These are phyloP conservation scores for Macrocybe gigantea DNA, from an alignment of 768 basidiomycete species.

Conservation along the genomic window DNA sequence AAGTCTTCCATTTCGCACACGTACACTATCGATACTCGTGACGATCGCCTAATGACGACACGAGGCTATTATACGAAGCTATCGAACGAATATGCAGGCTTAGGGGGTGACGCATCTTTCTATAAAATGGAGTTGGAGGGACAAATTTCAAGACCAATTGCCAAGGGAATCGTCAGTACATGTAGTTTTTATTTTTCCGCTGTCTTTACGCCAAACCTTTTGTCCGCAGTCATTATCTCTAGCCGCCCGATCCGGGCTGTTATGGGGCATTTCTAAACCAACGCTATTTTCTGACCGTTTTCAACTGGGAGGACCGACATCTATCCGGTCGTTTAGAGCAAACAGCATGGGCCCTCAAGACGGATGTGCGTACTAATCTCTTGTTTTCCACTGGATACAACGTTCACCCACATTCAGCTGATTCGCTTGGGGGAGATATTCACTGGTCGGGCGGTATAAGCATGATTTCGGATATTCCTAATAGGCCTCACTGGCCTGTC, in stretches of 20 bases:
- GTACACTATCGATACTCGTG: slow-evolving; percentile 69
- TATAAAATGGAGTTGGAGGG: slow-evolving; percentile 68
- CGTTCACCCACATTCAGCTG: slow-evolving; percentile 38
- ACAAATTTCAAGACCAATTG: slow-evolving; percentile 53
- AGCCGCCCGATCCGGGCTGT: slow-evolving; percentile 62
- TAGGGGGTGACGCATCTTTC: slow-evolving; percentile 76
- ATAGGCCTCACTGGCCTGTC: slow-evolving; percentile 76
- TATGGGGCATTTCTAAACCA: slow-evolving; percentile 52
- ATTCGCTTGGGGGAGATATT: slow-evolving; percentile 79
- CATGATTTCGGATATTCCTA: slow-evolving; percentile 68
- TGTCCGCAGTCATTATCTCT: slow-evolving; percentile 65
- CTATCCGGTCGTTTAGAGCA: slow-evolving; percentile 68
- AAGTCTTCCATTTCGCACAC: slow-evolving; percentile 85
- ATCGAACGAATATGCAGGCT: slow-evolving; percentile 67
- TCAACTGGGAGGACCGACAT: slow-evolving; percentile 89
- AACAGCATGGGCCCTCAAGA: slow-evolving; percentile 79
- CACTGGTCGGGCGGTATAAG: slow-evolving; percentile 77
- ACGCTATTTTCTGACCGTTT: slow-evolving; percentile 80
- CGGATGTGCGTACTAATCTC: slow-evolving; percentile 40
- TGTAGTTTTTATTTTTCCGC: neutral
- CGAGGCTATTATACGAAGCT: slow-evolving; percentile 58
- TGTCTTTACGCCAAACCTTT: neutral
- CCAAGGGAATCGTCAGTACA: slow-evolving; percentile 51
- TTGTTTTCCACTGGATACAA: neutral
- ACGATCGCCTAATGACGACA: slow-evolving; percentile 60